Base-by-base conservation (phyloP, 352 stramenopile species). In the Thalassiosira mediterranea region DNA sequence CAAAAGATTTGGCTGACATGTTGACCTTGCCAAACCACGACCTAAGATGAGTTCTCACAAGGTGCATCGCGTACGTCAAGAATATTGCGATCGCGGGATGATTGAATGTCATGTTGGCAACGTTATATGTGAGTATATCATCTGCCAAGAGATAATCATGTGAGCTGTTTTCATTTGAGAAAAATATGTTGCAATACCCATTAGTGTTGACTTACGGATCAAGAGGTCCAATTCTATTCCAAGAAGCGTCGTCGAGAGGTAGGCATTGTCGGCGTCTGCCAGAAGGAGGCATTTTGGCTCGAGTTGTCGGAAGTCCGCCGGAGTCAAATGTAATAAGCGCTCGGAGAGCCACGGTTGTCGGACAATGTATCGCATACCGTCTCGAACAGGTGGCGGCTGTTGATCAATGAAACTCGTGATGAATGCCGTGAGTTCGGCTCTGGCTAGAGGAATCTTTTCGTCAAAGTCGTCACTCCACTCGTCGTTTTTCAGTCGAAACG, bases 121-220 rank as follows among this genome's bases (percentile, higher is more conserved):
- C 42, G 57, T 80, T 81, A 52, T 84, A 88, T 2, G 77, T 88
- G 5, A 88, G 57, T 40, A 88, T 81, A 23, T 88, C 76, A 49
- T 86, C n/a, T n/a, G n/a, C n/a, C n/a, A n/a, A n/a, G n/a, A n/a
- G n/a, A n/a, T n/a, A n/a, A n/a, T n/a, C n/a, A n/a, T n/a, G n/a
- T n/a, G n/a, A n/a, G n/a, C n/a, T n/a, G n/a, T n/a, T n/a, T n/a
- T n/a, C n/a, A n/a, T n/a, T n/a, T n/a, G n/a, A n/a, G n/a, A n/a
- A n/a, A n/a, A n/a, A n/a, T n/a, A n/a, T n/a, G n/a, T n/a, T n/a
- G n/a, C n/a, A n/a, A n/a, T n/a, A n/a, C n/a, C n/a, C n/a, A n/a
- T n/a, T n/a, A n/a, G n/a, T n/a, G n/a, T n/a, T n/a, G n/a, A n/a
- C n/a, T n/a, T n/a, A n/a, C n/a, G 81, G 15, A 88, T 46, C 11